Evolutionary conservation across 495 filamentous ascomycete species (phyloP), one percentile per base, ranked within the genome.

Genomic region (Tuber brumale): DNA sequence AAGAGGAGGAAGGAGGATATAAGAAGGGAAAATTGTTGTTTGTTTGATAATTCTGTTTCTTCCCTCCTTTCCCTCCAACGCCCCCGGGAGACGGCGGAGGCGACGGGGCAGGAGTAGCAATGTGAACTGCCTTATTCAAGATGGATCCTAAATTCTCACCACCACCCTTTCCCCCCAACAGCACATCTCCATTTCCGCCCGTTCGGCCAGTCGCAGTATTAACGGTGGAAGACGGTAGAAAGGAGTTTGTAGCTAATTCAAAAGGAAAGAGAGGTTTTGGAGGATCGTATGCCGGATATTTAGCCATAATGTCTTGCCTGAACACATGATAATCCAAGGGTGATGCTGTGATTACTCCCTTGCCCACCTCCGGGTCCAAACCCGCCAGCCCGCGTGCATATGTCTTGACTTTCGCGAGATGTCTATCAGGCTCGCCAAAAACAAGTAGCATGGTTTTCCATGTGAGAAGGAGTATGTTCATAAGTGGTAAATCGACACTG

Each of bases 11-110:
- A 3, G 95, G 94, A 3, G 95, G 96, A 81, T 98, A 99, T 85
- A 99, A 90, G 80, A 99, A 97, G 0, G 95, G 95, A 79, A 99
- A 99, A 80, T 97, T 94, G 78, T 99, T 95, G 82, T 99, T 99
- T 0, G 95, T 99, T 84, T 99, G 95, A 83, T 98, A 99, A 76
- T 98, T 99, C 78, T 98, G 96, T 81, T 99, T 99, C 86, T 99
- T 99, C 23, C 91, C 94, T 69, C 92, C 93, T 83, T 99, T 99
- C 7, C 94, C 94, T 51, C 94, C 94, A 7, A 92, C 90, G 0
- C 90, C 91, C 3, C 91, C 92, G 5, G 95, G 96, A 9, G 94
- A 97, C 18, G 95, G 95, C 1, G 95, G 95, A 39, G 95, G 95
- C 8, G 96, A 98, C n/a, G 96, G 95, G 0, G 94, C 95, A 0